Evolutionary conservation across 768 basidiomycete species (phyloP), one percentile per base, ranked within the genome.

Genomic region (Lactifluus echinatus): DNA sequence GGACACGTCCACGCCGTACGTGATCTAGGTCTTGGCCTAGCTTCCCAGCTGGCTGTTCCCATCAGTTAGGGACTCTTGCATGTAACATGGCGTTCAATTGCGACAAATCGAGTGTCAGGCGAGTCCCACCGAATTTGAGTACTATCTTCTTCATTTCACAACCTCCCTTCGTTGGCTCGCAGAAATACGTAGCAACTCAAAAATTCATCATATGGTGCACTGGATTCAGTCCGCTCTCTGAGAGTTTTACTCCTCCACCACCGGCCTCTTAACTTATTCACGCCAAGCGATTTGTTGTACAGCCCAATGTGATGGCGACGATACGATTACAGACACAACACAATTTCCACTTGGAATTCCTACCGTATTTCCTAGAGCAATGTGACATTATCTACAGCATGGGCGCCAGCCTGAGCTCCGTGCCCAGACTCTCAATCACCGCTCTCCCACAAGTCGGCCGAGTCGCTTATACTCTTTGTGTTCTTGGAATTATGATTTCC

Each of bases 291-390:
- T n/a, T n/a, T n/a, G n/a, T n/a, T n/a, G n/a, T n/a, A n/a, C n/a
- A n/a, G n/a, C n/a, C n/a, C n/a, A n/a, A n/a, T n/a, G n/a, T n/a
- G n/a, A n/a, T n/a, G n/a, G 77, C 8, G 17, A 86, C 85, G 76
- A 84, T 82, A 63, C 15, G 66, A 12, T 23, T 23, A 5, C 15
- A 24, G 23, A 17, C 23, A 12, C 21, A 23, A 23, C 21, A 42
- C 12, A 21, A 40, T 1, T 8, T 19, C n/a, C n/a, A n/a, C n/a
- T n/a, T n/a, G n/a, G n/a, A 19, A 8, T 23, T 23, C 21, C 11
- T 23, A 19, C 11, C 14, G 11, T 4, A 8, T n/a, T 37, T 17
- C 31, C 34, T 36, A 14, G 15, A 17, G 17, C 17, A 37, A 37
- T 17, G 2, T 5, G n/a, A 5, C 17, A 8, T 37, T 37, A 4